Conservation (phyloP, 2,329 filamentous ascomycete genomes). For the Alternaria sp. region DNA sequence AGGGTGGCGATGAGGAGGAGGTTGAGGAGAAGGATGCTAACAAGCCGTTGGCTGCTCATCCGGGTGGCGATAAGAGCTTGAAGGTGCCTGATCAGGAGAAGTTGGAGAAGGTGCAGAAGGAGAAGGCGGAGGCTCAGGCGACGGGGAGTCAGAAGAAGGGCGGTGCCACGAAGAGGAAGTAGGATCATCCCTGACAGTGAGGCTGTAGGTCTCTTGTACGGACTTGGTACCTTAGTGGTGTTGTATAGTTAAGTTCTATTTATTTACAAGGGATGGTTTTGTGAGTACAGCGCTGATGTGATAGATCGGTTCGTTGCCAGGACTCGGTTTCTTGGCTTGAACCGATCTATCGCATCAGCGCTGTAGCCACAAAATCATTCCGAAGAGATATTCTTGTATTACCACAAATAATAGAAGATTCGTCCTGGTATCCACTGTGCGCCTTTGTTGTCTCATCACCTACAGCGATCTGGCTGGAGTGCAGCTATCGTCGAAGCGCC, state of each 20-base stretch:
- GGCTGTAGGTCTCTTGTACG: not conserved
- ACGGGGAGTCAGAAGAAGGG: conserved; percentile 37
- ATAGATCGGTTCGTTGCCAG: not conserved
- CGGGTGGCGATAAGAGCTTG: conserved; percentile 38
- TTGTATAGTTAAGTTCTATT: not conserved
- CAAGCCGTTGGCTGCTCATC: conserved; percentile 47
- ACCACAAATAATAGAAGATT: not conserved
- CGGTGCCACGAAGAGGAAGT: conserved; percentile 42
- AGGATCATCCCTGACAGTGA: not conserved
- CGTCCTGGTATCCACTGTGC: not conserved
- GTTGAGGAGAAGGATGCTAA: conserved; percentile 59
- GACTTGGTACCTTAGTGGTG: not conserved
- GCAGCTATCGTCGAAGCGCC: not conserved
- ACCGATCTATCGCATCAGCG: not conserved
- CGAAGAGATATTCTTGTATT: not conserved
- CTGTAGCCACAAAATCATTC: not conserved
- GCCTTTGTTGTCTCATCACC: not conserved
- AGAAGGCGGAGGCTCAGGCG: conserved; percentile 22
- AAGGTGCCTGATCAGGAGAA: conserved; percentile 32
- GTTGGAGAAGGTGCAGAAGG: conserved; percentile 23
- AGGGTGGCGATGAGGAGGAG: conserved; percentile 87
- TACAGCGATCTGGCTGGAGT: not conserved
- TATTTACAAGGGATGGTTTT: not conserved
- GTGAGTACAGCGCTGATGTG: not conserved
- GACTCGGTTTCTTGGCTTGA: not conserved